Evolutionary conservation across 768 basidiomycete genomes (phyloP), one percentile per base, ranked within the genome.

Genomic region (Lactarius evosmus): DNA sequence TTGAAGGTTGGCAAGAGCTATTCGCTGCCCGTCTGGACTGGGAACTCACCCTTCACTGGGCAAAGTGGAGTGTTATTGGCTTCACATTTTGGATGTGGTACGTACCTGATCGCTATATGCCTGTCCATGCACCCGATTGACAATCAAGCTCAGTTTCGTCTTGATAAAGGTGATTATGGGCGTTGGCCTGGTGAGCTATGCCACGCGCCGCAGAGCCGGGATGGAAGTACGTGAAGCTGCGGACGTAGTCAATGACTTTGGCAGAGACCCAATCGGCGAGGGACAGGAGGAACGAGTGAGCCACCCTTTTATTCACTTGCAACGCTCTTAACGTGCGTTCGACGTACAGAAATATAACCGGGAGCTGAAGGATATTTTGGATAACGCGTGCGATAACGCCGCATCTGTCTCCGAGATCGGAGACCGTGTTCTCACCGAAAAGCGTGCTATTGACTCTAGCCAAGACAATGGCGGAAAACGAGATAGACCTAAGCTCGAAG

Each of bases 131-230:
- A 53, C 33, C 29, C n/a, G 41, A 25, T 11, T 11, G 25, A 56
- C 30, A 22, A n/a, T 55, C n/a, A 29, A 11, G 27, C 22, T 25
- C 67, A 90, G 94, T 71, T 84, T 89, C 67, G 83, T 97, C 9
- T 87, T 89, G 4, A 78, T 98, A 68, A 98, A 99, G 75, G 80
- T 98, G 36, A 88, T 98, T n/a, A 82, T 98, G 53, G 96, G 96
- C 3, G 85, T 96, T 4, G 87, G 91, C 65, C 79, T 98, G 3
- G 81, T 96, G 14, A 88, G 87, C 62, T 95, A 91, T 73, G 94
- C 95, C 4, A 85, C 87, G 0, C 77, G 82, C 49, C 79, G 95
- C 56, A 82, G 84, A 53, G 82, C 82, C 2, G 91, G 87, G 3
- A 89, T 93, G 88, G 91, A 92, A 55, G 83, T 79, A 40, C 85